A percentile compares a stretch with the other conserved stretches of the same genome.
Conservation (phyloP, 768 basidiomycete species). For the Tulasnella sp. region DNA sequence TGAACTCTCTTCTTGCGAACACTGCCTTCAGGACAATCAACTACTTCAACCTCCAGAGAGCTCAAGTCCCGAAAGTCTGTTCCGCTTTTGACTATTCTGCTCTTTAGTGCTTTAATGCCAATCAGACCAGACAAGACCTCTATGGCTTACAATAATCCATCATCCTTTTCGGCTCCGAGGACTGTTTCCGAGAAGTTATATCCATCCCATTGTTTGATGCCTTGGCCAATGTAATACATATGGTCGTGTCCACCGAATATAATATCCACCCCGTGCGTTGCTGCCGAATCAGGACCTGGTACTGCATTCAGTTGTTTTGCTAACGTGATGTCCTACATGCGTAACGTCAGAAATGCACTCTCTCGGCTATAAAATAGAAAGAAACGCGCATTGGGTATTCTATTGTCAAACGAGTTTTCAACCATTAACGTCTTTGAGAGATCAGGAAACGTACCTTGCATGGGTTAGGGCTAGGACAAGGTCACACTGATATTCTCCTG, state of each 20-base stretch:
- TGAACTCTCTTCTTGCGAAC: conserved; percentile 53
- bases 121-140: not conserved
- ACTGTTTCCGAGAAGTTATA: conserved; percentile 40
- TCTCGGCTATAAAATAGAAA: not conserved
- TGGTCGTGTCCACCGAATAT: conserved; percentile 87
- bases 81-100: conserved; percentile 56
- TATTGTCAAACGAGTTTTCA: conserved; percentile 16
- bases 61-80: conserved; percentile 83
- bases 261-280: conserved; percentile 65
- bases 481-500: conserved; percentile 58
- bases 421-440: conserved; percentile 22
- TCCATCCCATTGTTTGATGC: conserved; percentile 48
- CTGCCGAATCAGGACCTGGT: conserved; percentile 36
- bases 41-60: conserved; percentile 52
- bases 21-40: conserved; percentile 43
- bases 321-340: conserved; percentile 48
- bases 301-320: conserved; percentile 57
- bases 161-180: conserved; percentile 58
- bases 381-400: not conserved
- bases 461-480: conserved; percentile 80
- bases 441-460: conserved; percentile 38
- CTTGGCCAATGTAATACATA: conserved; percentile 58
- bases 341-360: not conserved
- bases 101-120: not conserved
- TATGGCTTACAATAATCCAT: conserved; percentile 48